Evolutionary conservation across 108 stramenopile genomes (phyloP), one percentile per base, ranked within the genome.

Genomic region (Cyclotella atomus): DNA sequence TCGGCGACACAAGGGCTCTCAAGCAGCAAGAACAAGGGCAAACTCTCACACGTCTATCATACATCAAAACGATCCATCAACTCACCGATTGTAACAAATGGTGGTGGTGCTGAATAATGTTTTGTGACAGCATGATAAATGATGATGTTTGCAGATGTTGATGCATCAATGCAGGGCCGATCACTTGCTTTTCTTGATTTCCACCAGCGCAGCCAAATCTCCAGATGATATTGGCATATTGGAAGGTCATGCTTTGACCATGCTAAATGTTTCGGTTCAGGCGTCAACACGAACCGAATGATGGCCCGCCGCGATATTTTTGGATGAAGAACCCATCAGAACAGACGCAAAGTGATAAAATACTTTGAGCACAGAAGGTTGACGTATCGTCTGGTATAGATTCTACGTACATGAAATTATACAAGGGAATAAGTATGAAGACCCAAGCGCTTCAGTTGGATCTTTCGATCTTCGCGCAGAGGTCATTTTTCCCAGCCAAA

Each of bases 61-160:
- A 1, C 6, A 30, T 56, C 28, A 21, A 61, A 29, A 12, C 2
- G 60, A 24, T 3, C 10, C 28, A 6, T 21, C 25, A 10, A 61
- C 60, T 43, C 35, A 61, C 60, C 5, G 60, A 4, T 17, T 38
- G 60, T 61, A 41, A 21, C 20, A 43, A 24, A 41, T 61, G 60
- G 20, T 43, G 14, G 29, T n/a, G 25, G 20, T 19, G 36, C 60
- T 61, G 60, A 41, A 38, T 0, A 41, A 19, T 38, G 60, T 61
- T 61, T 61, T 61, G 60, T 61, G 60, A 61, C 60, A 43, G 60
- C 60, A 61, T 61, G 36, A 41, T 38, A 43, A 61, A 57, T 32
- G 56, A n/a, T 32, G 56, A 57, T 57, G 56, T 53, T 53, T 53
- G 3, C 19, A n/a, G n/a, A n/a, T n/a, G n/a, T 53, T 5, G 52